Conservation (phyloP, 306 rosid genomes). For the Elaeagnus macrophylla region DNA sequence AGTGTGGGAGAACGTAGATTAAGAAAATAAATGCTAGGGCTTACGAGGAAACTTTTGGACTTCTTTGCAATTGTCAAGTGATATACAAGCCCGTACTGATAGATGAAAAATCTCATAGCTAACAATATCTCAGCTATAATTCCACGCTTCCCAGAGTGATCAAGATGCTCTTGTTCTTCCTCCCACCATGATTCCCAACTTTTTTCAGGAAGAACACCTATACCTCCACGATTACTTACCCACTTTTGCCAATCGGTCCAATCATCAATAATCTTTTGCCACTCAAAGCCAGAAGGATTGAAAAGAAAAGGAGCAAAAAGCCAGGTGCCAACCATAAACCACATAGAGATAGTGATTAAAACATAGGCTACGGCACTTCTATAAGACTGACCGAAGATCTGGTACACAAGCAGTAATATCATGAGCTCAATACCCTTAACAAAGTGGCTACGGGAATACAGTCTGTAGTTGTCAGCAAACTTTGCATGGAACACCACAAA, state of each 20-base stretch:
- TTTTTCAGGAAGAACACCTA: conserved; percentile 86
- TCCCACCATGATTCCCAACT: conserved; percentile 99
- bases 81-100: conserved; percentile 94
- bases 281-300: conserved; percentile 98
- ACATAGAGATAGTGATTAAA: conserved; percentile 79
- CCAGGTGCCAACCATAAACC: conserved; percentile 99
- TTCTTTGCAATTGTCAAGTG: conserved; percentile 55
- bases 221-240: conserved; percentile 88
- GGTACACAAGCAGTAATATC: conserved; percentile 78
- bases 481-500: conserved; percentile 98
- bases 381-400: conserved; percentile 68
- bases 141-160: conserved; percentile 78
- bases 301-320: conserved; percentile 96
- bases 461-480: conserved; percentile 96
- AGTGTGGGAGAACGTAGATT: too few relatives aligned
- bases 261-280: conserved; percentile 98
- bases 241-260: conserved; percentile 99
- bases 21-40: conserved; percentile 1
- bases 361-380: conserved; percentile 76
- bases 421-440: conserved; percentile 96
- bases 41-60: conserved; percentile 61
- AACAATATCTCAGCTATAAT: conserved; percentile 64
- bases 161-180: conserved; percentile 94
- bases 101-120: conserved; percentile 76
- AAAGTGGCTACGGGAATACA: conserved; percentile 95